These are phyloP conservation scores for Asterophora lycoperdoides DNA, from an alignment of 768 basidiomycete species.

Conservation along the genomic window DNA sequence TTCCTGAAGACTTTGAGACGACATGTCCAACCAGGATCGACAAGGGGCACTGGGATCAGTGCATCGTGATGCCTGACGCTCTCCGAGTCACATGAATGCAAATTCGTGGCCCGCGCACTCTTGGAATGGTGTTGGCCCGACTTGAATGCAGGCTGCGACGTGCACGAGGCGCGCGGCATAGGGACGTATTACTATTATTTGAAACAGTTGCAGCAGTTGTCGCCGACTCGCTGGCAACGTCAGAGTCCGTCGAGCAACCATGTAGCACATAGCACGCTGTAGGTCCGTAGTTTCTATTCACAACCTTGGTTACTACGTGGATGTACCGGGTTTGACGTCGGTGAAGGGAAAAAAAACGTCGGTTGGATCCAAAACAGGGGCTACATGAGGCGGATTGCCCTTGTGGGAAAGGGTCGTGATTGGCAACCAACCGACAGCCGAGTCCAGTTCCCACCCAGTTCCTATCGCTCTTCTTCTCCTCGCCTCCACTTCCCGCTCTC, in stretches of 20 bases:
- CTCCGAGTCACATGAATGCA: not conserved
- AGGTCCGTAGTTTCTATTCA: no score
- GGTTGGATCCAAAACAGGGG: constrained; percentile 27
- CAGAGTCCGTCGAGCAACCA: not conserved
- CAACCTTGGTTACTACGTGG: not conserved
- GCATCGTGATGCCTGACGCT: no score
- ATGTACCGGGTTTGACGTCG: constrained; percentile 8
- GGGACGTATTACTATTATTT: not conserved
- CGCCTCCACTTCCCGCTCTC: constrained; percentile 18
- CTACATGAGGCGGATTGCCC: constrained; percentile 33
- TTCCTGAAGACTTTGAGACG: not conserved
- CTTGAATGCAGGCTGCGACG: not conserved
- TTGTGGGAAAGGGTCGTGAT: constrained; percentile 41
- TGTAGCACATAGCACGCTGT: no score
- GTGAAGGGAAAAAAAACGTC: constrained; percentile 14
- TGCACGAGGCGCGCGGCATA: constrained; percentile 1
- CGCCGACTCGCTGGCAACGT: not conserved
- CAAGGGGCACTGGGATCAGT: no score
- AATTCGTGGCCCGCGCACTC: not conserved
- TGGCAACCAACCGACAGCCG: constrained; percentile 42
- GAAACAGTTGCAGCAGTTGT: not conserved
- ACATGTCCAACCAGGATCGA: no score
- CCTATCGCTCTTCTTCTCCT: constrained; percentile 26
- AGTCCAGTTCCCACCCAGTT: constrained; percentile 32
- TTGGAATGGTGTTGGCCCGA: constrained; percentile 4